phyloP scores from a whole-genome alignment of 2,329 filamentous ascomycete species.

The Leptodontidium sp. region DNA sequence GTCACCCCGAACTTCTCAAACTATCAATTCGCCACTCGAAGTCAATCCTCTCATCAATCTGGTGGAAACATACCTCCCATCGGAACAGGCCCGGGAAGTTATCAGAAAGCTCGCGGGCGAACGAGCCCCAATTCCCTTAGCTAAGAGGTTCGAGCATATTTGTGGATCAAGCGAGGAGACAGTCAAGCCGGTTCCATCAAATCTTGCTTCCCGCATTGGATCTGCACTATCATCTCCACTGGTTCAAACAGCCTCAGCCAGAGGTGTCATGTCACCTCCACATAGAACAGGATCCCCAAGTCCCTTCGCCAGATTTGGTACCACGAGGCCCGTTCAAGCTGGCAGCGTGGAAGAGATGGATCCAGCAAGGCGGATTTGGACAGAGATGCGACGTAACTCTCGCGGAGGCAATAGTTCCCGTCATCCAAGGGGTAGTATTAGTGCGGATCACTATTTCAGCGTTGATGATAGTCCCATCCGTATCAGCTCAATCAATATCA shows the following conservation, averaged over 20 bases:
- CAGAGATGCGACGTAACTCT: constrained; percentile 44
- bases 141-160: constrained; percentile 13
- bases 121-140: constrained; percentile 25
- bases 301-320: constrained; percentile 20
- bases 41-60: constrained; percentile 39
- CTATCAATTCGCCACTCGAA: constrained; percentile 43
- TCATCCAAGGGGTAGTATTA: constrained; percentile 35
- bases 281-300: constrained; percentile 12
- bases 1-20: constrained; percentile 54
- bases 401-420: constrained; percentile 31
- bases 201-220: constrained; percentile 5
- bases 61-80: constrained; percentile 40
- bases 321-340: constrained; percentile 7
- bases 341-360: constrained; percentile 38
- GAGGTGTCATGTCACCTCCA: not conserved
- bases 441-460: constrained; percentile 37
- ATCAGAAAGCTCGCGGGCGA: constrained; percentile 36
- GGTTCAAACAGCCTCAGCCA: not conserved
- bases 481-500: constrained; percentile 25
- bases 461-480: constrained; percentile 32
- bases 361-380: constrained; percentile 47
- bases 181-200: constrained; percentile 25
- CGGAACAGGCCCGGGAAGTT: constrained; percentile 36
- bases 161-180: constrained; percentile 35
- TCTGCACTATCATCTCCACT: constrained; percentile 16